Evolutionary conservation across 1,284 basidiomycete species (phyloP).

Genomic region (Malassezia furfur): DNA sequence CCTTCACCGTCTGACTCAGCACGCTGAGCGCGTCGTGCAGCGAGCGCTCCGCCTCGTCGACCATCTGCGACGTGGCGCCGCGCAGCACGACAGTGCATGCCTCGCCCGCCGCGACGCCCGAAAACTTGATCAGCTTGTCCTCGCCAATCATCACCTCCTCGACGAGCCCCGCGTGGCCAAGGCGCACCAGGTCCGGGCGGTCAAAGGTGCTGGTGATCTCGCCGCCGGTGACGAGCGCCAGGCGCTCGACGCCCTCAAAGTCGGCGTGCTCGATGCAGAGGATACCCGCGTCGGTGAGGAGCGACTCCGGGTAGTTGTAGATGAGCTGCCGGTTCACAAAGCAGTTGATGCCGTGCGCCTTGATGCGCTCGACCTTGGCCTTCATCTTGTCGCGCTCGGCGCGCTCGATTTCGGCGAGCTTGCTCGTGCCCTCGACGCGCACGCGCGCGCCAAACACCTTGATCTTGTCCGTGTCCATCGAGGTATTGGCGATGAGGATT

Average conservation of each 20-base stretch:
- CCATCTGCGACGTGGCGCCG: conserved; percentile 95
- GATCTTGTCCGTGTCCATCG: conserved; percentile 99
- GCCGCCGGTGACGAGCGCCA: conserved; percentile 92
- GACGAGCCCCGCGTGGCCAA: conserved; percentile 86
- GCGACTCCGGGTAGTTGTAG: conserved; percentile 97
- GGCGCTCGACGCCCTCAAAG: conserved; percentile 94
- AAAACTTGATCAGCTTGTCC: conserved; percentile 98
- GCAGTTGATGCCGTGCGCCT: conserved; percentile 87
- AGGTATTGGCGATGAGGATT: conserved; percentile 95
- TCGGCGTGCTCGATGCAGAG: conserved; percentile 97
- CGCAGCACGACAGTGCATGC: conserved; percentile 98
- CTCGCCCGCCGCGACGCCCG: conserved; percentile 90
- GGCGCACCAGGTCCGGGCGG: conserved; percentile 79
- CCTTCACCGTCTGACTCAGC: conserved; percentile 92
- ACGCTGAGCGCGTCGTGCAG: conserved; percentile 95
- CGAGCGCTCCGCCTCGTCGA: conserved; percentile 96
- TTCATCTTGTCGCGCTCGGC: conserved; percentile 99
- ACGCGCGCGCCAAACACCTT: conserved; percentile 96
- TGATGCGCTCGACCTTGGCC: conserved; percentile 89
- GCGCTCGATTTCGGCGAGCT: conserved; percentile 92
- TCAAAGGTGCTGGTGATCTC: conserved; percentile 97
- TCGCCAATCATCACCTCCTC: conserved; percentile 99
- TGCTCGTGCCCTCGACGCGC: conserved; percentile 88
- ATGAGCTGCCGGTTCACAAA: conserved; percentile 98
- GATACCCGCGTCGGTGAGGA: conserved; percentile 86